Conservation (phyloP, 2,329 filamentous ascomycete species). For the Ophiostoma piceae region DNA sequence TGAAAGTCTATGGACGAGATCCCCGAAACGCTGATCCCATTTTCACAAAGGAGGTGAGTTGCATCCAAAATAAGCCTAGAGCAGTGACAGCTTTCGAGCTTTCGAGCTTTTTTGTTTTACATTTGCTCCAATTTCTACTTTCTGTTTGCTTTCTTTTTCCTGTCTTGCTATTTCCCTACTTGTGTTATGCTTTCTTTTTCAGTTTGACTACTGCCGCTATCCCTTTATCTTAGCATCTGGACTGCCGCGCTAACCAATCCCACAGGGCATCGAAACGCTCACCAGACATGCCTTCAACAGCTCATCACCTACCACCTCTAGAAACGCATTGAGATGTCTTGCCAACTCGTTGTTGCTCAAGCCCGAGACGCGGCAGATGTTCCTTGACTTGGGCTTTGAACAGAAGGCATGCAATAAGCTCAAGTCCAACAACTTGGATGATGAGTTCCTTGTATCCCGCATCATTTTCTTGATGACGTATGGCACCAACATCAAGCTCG, state of each 20-base stretch:
- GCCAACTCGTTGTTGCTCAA: conserved; percentile 77
- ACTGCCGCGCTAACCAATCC: conserved; percentile 17
- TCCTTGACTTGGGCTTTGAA: conserved; percentile 65
- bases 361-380: conserved; percentile 61
- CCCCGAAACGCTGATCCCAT: conserved; percentile 70
- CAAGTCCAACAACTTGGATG: conserved; percentile 67
- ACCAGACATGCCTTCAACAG: conserved; percentile 68
- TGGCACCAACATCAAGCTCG: conserved; percentile 62
- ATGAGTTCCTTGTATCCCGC: conserved; percentile 79
- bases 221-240: background rate
- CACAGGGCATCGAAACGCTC: conserved; percentile 68
- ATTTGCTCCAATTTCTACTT: background rate
- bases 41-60: conserved; percentile 67
- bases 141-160: background rate
- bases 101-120: background rate
- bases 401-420: conserved; percentile 64
- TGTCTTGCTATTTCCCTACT: background rate
- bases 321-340: conserved; percentile 73
- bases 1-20: conserved; percentile 75
- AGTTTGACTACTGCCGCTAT: background rate
- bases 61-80: background rate
- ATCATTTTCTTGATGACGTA: conserved; percentile 79
- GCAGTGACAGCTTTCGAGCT: background rate
- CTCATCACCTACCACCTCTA: conserved; percentile 56
- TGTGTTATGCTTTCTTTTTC: background rate